Base-by-base conservation (phyloP, 2,329 filamentous ascomycete species). In the Aureobasidium melanogenum region DNA sequence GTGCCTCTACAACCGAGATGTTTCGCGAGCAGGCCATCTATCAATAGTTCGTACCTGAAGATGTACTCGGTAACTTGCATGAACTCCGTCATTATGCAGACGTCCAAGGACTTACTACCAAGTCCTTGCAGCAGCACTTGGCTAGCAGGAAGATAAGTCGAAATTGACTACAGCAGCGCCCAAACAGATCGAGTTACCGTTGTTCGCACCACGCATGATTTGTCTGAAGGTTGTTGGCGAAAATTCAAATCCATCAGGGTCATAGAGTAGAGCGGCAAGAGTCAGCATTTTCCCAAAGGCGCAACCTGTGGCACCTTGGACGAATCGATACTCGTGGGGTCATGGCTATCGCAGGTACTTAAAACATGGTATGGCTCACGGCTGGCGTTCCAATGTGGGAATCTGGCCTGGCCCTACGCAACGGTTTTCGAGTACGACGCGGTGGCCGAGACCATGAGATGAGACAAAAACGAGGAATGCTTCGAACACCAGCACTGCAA, bases 11-110 rank as follows among this genome's bases (percentile, higher is more conserved):
- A 15, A 26, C 19, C 39, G n/a, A 56, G 52, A n/a, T 46, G 52
- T 34, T 44, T 43, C 30, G 28, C 17, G 39, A 44, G 17, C 36
- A 44, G 17, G 39, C 32, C 30, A 26, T 22, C 39, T 46, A 57
- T 57, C 54, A 57, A 57, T 57, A 57, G 39, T 47, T 47, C 54
- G 54, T 57, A 57, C 54, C 54, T 57, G 28, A 28, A 30, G 41
- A 47, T 28, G 19, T 28, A 22, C 54, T 46, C 54, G 54, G 54
- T 15, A 57, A 46, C 41, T 57, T 38, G 54, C 54, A 57, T 47
- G 19, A 12, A 17, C 28, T 41, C 7, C 54, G 54, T 57, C 54
- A 57, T 47, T 46, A 28, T 57, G 54, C 54, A 57, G 54, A 46
- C 15, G 30, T 47, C 54, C 15, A 36, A 14, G 32, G 32, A n/a